Percentiles rank a stretch among this genome's conserved stretches.
phyloP scores from a whole-genome alignment of 495 filamentous ascomycete genomes.

The Penicillium angulare region DNA sequence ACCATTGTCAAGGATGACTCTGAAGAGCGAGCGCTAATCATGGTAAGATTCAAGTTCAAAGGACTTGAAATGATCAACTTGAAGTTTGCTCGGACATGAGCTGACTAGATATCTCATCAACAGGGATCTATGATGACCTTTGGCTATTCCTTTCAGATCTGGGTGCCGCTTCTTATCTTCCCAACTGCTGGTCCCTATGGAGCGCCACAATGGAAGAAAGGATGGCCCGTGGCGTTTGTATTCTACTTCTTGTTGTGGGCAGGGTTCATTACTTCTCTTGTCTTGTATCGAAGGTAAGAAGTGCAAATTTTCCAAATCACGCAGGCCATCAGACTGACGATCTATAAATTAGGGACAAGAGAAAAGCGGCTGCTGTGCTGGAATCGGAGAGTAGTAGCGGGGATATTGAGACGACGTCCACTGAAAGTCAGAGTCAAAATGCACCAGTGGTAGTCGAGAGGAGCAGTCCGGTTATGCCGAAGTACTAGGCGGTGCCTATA shows the following conservation, averaged over 20 bases:
- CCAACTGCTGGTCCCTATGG: constrained; percentile 42
- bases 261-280: constrained; percentile 36
- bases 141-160: constrained; percentile 49
- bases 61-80: too few relatives aligned
- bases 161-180: constrained; percentile 44
- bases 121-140: constrained; percentile 52
- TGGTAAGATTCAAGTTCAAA: constrained; percentile 34
- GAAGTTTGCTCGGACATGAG: not conserved
- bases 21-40: constrained; percentile 46
- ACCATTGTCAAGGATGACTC: constrained; percentile 45
- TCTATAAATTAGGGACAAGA: constrained; percentile 11
- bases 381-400: constrained; percentile 1
- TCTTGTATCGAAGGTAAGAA: constrained; percentile 34
- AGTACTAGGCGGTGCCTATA: too few relatives aligned
- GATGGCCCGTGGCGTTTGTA: constrained; percentile 41
- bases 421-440: not conserved
- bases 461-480: not conserved
- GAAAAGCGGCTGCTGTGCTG: not conserved
- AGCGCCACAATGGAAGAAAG: constrained; percentile 44
- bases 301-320: not conserved
- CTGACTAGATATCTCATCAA: not conserved
- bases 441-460: not conserved
- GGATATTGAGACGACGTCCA: not conserved
- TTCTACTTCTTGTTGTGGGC: constrained; percentile 44
- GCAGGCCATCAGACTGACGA: not conserved